Base-by-base conservation (phyloP, 1,284 basidiomycete genomes). In the Gomphus bonarii region DNA sequence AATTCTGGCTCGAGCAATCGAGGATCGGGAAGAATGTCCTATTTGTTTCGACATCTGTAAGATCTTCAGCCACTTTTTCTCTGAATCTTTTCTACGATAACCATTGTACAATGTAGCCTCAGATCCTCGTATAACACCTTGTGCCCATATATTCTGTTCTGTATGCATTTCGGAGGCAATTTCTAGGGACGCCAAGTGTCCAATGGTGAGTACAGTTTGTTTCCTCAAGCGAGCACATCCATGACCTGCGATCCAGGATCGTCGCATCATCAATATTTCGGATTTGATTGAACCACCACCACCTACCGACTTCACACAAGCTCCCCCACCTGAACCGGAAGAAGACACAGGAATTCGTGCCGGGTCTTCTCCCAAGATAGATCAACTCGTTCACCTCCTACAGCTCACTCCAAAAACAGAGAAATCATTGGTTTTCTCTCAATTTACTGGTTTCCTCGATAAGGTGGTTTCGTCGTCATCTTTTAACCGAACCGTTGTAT, bases 11-110 rank as follows among this genome's bases (percentile, higher is more conserved):
- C 78, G 82, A 61, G 80, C 79, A 0, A 81, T 93, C 22, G 88
- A 90, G 63, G 89, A 93, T 61, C 84, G 77, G 57, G 88, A 91
- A 69, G 91, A 94, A 66, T 94, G 91, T 64, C 80, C 85, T 3
- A 77, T 93, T 46, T 93, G 90, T 65, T 88, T 91, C 63, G 72
- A 74, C 55, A 69, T 82, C 11, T 65, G 86, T 57, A 42, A 43
- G 56, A 12, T 6, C 38, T 40, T 40, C 38, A 18, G 3, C 38
- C 38, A 18, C n/a, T 35, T 44, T 28, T 28, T 20, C 22, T 47
- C 11, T 20, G 16, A 11, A 8, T 22, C 25, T 30, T 14, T 40
- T 8, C 16, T 1, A 40, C n/a, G 38, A n/a, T 55, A 43, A 38
- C 10, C 3, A 25, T 30, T 47, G 22, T 46, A 20, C 36, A 3